Evolutionary conservation across 495 filamentous ascomycete genomes (phyloP), one percentile per base, ranked within the genome.

Genomic region (Alectoria sarmentosa): DNA sequence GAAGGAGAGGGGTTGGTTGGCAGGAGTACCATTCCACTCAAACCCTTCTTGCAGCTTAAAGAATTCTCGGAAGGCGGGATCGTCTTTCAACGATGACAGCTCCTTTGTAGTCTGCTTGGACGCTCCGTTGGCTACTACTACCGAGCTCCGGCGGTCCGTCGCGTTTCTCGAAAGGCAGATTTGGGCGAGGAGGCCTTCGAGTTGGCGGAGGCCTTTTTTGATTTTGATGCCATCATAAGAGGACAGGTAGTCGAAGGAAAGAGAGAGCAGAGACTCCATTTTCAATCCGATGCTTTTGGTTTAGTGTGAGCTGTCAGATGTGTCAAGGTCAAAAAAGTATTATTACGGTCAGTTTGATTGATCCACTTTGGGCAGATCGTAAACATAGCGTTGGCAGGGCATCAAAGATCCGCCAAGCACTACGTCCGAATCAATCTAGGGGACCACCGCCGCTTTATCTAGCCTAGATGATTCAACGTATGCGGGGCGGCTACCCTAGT

Each of bases 21-120:
- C 30, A 11, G 28, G 70, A 79, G 41, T 73, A 90, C 87, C 85
- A 76, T 98, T 98, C 90, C 92, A 98, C 76, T 96, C 90, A 75
- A 98, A 98, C 15, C 93, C 88, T 70, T 96, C 93, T 74, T 98
- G 94, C 60, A 98, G 73, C 71, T 96, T 90, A 79, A 96, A 96
- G 77, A 98, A 98, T 73, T 98, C 94, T 60, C 90, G 80, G 72
- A 96, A 98, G 14, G 93, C 94, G 34, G 89, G 91, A 74, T 98
- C 94, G 68, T 88, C 85, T 62, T 80, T 80, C 68, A 96, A 76
- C 58, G 90, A 84, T 44, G 76, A 77, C 55, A 96, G 79, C 28
- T 79, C 79, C 76, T 93, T 92, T n/a, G 82, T 76, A 34, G 77
- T 74, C 13, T 79, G 79, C 55, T 76, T 76, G 54, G 75, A 65